Percentiles rank a stretch among this genome's conserved stretches.
These are phyloP conservation scores for Apiospora rasikravindrae DNA, from an alignment of 2,329 filamentous ascomycete genomes.

Conservation along the genomic window DNA sequence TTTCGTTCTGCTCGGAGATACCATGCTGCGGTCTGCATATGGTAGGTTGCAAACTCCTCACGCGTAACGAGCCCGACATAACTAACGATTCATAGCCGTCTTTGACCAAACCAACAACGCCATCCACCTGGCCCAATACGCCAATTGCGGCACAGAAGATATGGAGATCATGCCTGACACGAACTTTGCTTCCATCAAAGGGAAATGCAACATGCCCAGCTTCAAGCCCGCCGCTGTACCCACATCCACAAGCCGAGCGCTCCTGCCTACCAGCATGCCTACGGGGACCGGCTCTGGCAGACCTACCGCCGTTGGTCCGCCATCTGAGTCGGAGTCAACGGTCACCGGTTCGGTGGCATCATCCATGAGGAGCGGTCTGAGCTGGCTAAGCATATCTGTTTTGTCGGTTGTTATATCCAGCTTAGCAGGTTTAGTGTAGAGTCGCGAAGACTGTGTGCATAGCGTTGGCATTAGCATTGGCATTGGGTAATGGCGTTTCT, in stretches of 20 bases:
- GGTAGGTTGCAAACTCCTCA: constrained; percentile 39
- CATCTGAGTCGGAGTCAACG: neutral
- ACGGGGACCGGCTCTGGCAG: neutral
- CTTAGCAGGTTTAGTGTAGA: neutral
- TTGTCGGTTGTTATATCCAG: neutral
- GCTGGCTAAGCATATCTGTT: constrained; percentile 3
- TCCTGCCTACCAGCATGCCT: neutral
- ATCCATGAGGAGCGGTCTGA: neutral
- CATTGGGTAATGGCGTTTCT: neutral
- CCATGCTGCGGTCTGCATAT: constrained; percentile 62
- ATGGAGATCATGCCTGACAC: constrained; percentile 42
- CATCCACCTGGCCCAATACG: constrained; percentile 56
- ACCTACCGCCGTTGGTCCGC: neutral
- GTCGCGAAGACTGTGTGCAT: neutral
- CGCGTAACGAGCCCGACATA: neutral
- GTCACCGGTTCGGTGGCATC: neutral
- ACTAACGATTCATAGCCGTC: constrained; percentile 43
- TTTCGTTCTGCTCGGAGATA: constrained; percentile 62
- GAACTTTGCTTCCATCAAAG: constrained; percentile 34
- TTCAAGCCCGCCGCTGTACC: neutral
- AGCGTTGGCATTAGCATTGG: neutral
- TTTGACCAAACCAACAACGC: constrained; percentile 56
- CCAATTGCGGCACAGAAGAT: constrained; percentile 55
- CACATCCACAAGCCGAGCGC: neutral
- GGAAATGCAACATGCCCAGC: constrained; percentile 31